Base-by-base conservation (phyloP, 768 basidiomycete genomes). In the Strobilomyces confusus region DNA sequence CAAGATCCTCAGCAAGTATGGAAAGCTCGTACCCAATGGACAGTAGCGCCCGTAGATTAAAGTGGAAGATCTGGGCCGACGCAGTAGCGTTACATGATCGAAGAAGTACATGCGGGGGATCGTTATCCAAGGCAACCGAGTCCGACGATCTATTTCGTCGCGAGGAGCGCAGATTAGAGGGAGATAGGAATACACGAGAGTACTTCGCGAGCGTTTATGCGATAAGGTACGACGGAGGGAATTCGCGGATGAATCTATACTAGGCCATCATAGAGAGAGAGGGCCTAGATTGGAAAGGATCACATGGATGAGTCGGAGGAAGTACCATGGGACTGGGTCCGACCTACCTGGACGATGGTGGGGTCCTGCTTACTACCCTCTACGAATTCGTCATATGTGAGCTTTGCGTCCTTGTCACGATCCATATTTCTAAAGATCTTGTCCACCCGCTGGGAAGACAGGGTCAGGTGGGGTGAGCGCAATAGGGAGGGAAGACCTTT, bases 391-490 rank as follows among this genome's bases (percentile, higher is more conserved):
- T 95, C 93, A 70, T 86, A 99, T 0, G 94, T 95, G 51, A 98
- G 77, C 64, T 82, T 88, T 8, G 92, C 90, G 64, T 98, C 91
- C 72, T 93, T 93, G 75, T 98, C 87, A 58, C 86, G 78, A 72
- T 98, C 97, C 97, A 99, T 99, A 65, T 91, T 92, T 52, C 82
- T 79, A 77, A 99, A 99, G 58, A 99, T 98, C 80, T 98, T 99
- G 75, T 97, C 91, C 55, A 98, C 97, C 22, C 97, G 87, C 95
- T 98, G 63, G 11, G 26, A 46, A 50, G 30, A 37, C 53, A 42
- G 50, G 25, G 58, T 65, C 43, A 63, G 57, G 33, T 45, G 46
- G 44, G 22, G 40, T 34, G 22, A 17, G 34, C 15, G 42, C 49
- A 47, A 32, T 44, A 52, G 51, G 50, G 29, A 48, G 22, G 34